Evolutionary conservation across 1,139 yeast genomes (phyloP).

Genomic region (Hansenula lynferdii): DNA sequence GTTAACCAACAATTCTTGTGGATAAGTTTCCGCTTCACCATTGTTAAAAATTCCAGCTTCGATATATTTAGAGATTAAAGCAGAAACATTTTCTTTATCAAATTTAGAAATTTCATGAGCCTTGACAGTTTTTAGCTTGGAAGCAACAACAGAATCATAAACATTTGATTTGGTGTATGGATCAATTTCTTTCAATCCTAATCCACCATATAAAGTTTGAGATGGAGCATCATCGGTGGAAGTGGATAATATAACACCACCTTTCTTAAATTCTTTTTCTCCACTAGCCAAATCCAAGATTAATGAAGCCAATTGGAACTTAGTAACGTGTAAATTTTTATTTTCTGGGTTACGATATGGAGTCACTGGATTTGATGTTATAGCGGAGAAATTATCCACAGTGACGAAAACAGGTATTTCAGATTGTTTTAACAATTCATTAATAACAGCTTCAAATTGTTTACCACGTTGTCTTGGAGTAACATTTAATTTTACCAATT

Average conservation of each 20-base stretch:
- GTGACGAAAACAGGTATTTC: conserved; percentile 59
- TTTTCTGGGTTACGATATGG: conserved; percentile 57
- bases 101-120: conserved; percentile 47
- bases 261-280: conserved; percentile 41
- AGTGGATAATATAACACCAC: conserved; percentile 66
- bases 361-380: conserved; percentile 53
- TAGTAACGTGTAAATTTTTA: conserved; percentile 52
- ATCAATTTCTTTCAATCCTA: conserved; percentile 49
- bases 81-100: conserved; percentile 47
- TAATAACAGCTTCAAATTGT: conserved; percentile 48
- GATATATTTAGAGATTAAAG: conserved; percentile 48
- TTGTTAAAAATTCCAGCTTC: conserved; percentile 51
- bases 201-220: conserved; percentile 56
- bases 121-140: conserved; percentile 39
- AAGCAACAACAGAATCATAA: conserved; percentile 54
- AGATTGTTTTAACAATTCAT: conserved; percentile 41
- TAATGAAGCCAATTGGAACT: conserved; percentile 63
- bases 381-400: conserved; percentile 70
- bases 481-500: conserved; percentile 33
- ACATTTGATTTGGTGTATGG: conserved; percentile 47
- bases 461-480: conserved; percentile 31
- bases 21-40: conserved; percentile 29
- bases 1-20: conserved; percentile 33
- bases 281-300: conserved; percentile 58
- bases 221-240: conserved; percentile 42